A percentile compares a stretch with the other conserved stretches of the same genome.
Conservation (phyloP, 176 grass and related monocot species). For the Eleusine coracana region DNA sequence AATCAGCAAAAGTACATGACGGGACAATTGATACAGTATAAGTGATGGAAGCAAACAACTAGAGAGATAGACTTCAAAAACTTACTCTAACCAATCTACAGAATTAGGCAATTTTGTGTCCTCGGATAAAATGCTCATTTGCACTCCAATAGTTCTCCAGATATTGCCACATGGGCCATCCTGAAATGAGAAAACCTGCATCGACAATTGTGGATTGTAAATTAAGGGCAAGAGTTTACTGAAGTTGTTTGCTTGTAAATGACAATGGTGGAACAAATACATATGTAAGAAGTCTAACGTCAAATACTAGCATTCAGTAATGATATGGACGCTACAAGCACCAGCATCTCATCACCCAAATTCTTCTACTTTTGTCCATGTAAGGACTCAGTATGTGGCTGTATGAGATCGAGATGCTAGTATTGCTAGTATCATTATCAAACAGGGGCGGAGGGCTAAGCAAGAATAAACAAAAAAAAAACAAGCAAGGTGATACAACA, state of each 20-base stretch:
- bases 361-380: not conserved
- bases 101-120: slow-evolving; percentile 30
- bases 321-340: not conserved
- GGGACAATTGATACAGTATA: slow-evolving; percentile 17
- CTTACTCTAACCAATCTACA: slow-evolving; percentile 97
- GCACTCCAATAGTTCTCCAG: slow-evolving; percentile 69
- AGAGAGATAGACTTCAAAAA: slow-evolving; percentile 40
- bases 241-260: slow-evolving; percentile 5
- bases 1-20: slow-evolving; percentile 3
- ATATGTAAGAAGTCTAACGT: slow-evolving; percentile 14
- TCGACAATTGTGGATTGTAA: slow-evolving; percentile 24
- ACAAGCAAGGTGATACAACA: slow-evolving; percentile 4
- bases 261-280: not conserved
- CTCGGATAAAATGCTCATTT: slow-evolving; percentile 56
- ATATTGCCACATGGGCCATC: slow-evolving; percentile 63
- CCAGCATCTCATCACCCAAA: not conserved
- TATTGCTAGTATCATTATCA: not conserved
- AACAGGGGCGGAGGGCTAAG: not conserved
- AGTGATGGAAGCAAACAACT: slow-evolving; percentile 32
- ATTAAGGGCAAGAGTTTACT: not conserved
- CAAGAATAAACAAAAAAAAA: not conserved
- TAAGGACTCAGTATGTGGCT: not conserved
- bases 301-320: slow-evolving; percentile 13
- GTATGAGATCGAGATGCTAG: not conserved
- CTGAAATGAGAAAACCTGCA: slow-evolving; percentile 90